Evolutionary conservation across 164 flowering plant genomes (phyloP).

Genomic region (Kingdonia uniflora): DNA sequence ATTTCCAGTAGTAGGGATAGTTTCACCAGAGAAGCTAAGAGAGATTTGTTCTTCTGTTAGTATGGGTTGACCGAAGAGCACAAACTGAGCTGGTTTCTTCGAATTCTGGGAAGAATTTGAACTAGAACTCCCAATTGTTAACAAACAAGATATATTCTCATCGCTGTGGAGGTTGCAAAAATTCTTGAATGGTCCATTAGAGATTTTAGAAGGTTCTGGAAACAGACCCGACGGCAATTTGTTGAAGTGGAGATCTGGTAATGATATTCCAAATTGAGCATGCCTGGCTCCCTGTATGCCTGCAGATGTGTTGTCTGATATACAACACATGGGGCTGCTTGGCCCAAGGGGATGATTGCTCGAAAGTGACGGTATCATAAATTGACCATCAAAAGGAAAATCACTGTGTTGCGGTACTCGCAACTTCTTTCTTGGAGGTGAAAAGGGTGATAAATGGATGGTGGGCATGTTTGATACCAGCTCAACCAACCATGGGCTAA

Average conservation of each 20-base stretch:
- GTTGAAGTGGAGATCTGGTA: slow-evolving; percentile 40
- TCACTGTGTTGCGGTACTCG: slow-evolving; percentile 47
- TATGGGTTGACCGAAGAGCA: slow-evolving; percentile 62
- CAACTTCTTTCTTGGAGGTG: slow-evolving; percentile 64
- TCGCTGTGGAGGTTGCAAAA: slow-evolving; percentile 15
- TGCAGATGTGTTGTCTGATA: slow-evolving; percentile 44
- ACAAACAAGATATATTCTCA: slow-evolving; percentile 36
- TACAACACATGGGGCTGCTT: slow-evolving; percentile 34
- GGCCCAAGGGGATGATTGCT: slow-evolving; percentile 43
- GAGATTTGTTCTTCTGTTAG: slow-evolving; percentile 54
- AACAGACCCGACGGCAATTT: slow-evolving; percentile 34
- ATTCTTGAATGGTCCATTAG: slow-evolving; percentile 10
- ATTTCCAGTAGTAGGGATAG: slow-evolving; percentile 29
- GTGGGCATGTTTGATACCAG: slow-evolving; percentile 53
- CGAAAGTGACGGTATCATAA: slow-evolving; percentile 33
- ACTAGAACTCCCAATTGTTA: slow-evolving; percentile 32
- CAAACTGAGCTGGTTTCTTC: slow-evolving; percentile 37
- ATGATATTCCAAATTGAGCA: slow-evolving; percentile 49
- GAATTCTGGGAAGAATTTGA: slow-evolving; percentile 15
- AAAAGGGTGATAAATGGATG: slow-evolving; percentile 49
- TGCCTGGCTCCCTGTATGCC: slow-evolving; percentile 99
- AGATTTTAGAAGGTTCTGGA: slow-evolving; percentile 19
- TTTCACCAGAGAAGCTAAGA: slow-evolving; percentile 30
- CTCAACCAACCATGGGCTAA: slow-evolving; percentile 82
- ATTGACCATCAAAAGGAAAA: slow-evolving; percentile 37